Percentiles rank a stretch among this genome's conserved stretches.
Evolutionary conservation across 108 stramenopile species (phyloP).

Genomic region (Ochromonas danica): DNA sequence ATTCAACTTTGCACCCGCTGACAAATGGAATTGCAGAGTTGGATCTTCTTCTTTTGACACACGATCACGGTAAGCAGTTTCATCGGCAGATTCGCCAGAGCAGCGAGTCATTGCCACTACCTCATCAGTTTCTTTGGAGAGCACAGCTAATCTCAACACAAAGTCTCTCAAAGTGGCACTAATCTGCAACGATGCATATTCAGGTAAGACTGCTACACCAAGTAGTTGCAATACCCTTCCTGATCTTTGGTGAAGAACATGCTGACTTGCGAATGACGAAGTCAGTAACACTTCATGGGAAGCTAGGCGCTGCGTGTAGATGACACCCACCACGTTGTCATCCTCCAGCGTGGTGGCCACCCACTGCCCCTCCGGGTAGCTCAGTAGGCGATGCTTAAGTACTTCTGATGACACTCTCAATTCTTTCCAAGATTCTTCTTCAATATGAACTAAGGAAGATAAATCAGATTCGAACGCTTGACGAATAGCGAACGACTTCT

Average conservation of each 20-base stretch:
- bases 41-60: neutral
- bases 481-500: constrained; percentile 4
- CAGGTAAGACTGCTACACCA: neutral
- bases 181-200: neutral
- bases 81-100: neutral
- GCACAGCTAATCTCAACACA: neutral
- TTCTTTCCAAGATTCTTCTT: neutral
- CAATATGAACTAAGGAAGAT: neutral
- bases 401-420: neutral
- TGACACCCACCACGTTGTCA: neutral
- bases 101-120: constrained; percentile 26
- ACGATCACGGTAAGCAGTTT: neutral
- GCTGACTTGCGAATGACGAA: neutral
- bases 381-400: neutral
- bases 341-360: neutral
- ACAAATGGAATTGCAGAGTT: constrained; percentile 17
- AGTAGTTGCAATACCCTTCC: constrained; percentile 7
- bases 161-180: neutral
- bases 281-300: neutral
- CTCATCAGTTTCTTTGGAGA: neutral
- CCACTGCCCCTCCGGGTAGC: neutral
- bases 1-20: constrained; percentile 3
- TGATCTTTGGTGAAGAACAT: neutral
- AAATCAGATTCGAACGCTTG: neutral
- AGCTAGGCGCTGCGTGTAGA: constrained; percentile 9